Evolutionary conservation across 2,329 filamentous ascomycete species (phyloP), one percentile per base, ranked within the genome.

Genomic region (Xylariales sp.): DNA sequence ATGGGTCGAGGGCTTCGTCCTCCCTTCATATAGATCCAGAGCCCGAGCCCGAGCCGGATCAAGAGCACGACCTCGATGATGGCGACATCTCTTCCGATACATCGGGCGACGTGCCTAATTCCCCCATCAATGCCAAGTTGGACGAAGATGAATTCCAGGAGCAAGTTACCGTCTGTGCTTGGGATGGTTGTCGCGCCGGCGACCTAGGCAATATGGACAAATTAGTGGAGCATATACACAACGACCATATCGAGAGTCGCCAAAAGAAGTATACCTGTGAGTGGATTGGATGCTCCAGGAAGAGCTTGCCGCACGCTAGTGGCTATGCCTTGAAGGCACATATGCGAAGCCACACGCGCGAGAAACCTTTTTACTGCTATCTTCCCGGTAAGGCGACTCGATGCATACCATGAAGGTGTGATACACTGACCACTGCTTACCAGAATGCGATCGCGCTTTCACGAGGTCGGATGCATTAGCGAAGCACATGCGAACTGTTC

Each of bases 191-290:
- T 77, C 83, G 84, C 48, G 88, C 85, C 3, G 91, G 90, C 46
- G 91, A 94, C 75, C 80, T 93, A 72, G 86, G 88, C 16, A 92
- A 94, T 76, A 95, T 95, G 92, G 92, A 96, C 80, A 88, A 84
- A 71, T 81, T 96, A 50, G 92, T 96, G 49, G 88, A 92, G 74
- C 92, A 96, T 76, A 92, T 96, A 67, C 95, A 98, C 81, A 91
- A 94, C 76, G 93, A 95, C 66, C 96, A 99, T 80, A 97, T 98
- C 76, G 93, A 96, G 77, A 93, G 90, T 69, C 89, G 94, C 62
- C 93, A 96, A 82, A 97, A 97, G 82, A 97, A 96, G 80, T 98
- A 98, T 79, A 94, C 93, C n/a, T 99, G 96, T 81, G 95, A 98
- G 81, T 99, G 96, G 96, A 89, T 88, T 67, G 95, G 95, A 72